Conservation (phyloP, 441 rosid genomes). For the Metrosideros polymorpha region DNA sequence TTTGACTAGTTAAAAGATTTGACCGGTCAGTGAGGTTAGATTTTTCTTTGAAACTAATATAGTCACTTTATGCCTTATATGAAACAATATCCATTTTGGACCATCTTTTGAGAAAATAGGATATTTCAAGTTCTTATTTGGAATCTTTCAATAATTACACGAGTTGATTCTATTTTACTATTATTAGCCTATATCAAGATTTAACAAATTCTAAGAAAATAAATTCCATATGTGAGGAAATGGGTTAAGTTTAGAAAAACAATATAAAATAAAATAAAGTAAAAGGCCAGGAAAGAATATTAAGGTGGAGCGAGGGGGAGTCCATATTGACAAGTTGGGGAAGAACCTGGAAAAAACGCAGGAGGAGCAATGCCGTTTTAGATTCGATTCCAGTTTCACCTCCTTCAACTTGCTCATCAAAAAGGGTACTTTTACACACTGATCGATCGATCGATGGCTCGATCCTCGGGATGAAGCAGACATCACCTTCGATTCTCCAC, state of each 20-base stretch:
- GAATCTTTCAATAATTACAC: background rate
- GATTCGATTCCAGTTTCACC: background rate
- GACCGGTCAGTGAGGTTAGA: too few species aligned
- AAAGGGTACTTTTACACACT: background rate
- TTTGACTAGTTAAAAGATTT: too few species aligned
- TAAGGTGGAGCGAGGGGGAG: background rate
- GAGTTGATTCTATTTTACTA: background rate
- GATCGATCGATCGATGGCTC: background rate
- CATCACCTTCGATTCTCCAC: background rate
- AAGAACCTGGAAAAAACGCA: background rate
- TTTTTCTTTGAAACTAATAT: too few species aligned
- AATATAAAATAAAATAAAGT: background rate
- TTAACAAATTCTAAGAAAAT: background rate
- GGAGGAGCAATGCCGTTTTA: background rate
- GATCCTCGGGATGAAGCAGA: background rate
- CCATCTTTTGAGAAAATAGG: too few species aligned
- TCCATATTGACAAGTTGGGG: background rate
- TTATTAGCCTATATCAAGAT: background rate
- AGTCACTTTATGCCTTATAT: too few species aligned
- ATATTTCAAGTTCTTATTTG: too few species aligned
- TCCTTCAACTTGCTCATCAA: background rate
- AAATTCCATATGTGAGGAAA: background rate
- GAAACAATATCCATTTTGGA: too few species aligned
- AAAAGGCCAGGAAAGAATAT: background rate
- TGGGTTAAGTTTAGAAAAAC: background rate